Base-by-base conservation (phyloP, 352 stramenopile species). In the Pythium rishiriense region DNA sequence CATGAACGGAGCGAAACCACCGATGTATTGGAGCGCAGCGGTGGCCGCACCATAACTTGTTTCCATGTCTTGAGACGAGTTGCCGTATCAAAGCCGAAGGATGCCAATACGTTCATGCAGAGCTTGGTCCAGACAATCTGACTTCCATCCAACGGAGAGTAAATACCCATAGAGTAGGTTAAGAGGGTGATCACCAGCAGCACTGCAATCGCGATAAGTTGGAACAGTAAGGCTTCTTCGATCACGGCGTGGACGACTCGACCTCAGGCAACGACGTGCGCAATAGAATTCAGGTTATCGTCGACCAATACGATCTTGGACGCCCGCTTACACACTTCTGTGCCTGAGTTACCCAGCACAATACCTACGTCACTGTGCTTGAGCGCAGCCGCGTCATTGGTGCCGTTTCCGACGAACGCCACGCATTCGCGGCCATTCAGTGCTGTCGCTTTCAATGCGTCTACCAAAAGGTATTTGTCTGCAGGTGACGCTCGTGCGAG, bases 401-500 rank as follows among this genome's bases (percentile, higher is more conserved):
- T 79, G 52, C 81, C 83, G 57, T 93, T 78, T 19, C 85, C 83
- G 3, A 81, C 91, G 72, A 94, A 87, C 45, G 79, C 83, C 45
- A 64, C 76, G 37, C 93, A 62, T 58, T 86, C 42, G 42, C 42
- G 61, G 15, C 79, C 57, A 17, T 17, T 12, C 0, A 62, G 68
- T 24, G 76, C 61, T 17, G 37, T 43, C 37, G 37, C 37, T 64
- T 96, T 88, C 15, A 98, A 72, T 14, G 89, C 91, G n/a, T 83
- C 74, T 9, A 98, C 91, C 41, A 98, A 78, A 26, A 78, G 80
- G 43, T 97, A 77, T 62, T 98, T 98, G 66, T 98, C 92, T 41
- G 86, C 56, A 0, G 92, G 91, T 35, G 83, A 88, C 29, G 90
- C 91, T 26, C 92, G 79, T 54, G 97, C 97, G 46, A 98, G 90